Percentiles rank a stretch among this genome's conserved stretches.
Conservation (phyloP, 257 asterid species). For the Lithospermum erythrorhizon region DNA sequence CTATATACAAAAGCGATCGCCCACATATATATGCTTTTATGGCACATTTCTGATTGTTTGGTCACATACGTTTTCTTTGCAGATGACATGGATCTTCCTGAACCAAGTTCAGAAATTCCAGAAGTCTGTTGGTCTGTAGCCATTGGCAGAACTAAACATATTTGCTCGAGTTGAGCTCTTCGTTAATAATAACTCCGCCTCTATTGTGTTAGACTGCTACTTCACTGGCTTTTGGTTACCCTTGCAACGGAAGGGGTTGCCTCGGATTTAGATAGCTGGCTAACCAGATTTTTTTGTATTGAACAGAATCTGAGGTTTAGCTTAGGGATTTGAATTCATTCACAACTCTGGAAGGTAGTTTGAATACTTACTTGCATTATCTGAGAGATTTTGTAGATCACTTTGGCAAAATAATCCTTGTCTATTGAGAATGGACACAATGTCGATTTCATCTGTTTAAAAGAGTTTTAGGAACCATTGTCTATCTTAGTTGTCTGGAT, state of each 20-base stretch:
- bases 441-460: too few species aligned
- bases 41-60: not conserved
- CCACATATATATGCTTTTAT: not conserved
- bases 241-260: not conserved
- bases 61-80: not conserved
- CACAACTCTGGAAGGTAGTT: not conserved
- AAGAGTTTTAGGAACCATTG: too few species aligned
- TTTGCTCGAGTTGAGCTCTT: not conserved
- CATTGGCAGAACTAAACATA: not conserved
- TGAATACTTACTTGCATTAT: too few species aligned
- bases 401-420: too few species aligned
- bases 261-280: not conserved
- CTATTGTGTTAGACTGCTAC: not conserved
- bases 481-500: too few species aligned
- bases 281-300: not conserved
- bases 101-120: constrained; percentile 1
- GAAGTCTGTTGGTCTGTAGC: not conserved
- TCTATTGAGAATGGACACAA: not conserved
- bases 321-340: not conserved
- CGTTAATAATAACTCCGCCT: not conserved
- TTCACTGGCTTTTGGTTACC: too few species aligned
- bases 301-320: not conserved
- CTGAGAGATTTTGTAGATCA: not conserved
- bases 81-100: constrained; percentile 6
- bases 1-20: not conserved